Evolutionary conservation across 371 early-diverging fungal genomes (phyloP), one percentile per base, ranked within the genome.

Genomic region (Mucor racemosus): DNA sequence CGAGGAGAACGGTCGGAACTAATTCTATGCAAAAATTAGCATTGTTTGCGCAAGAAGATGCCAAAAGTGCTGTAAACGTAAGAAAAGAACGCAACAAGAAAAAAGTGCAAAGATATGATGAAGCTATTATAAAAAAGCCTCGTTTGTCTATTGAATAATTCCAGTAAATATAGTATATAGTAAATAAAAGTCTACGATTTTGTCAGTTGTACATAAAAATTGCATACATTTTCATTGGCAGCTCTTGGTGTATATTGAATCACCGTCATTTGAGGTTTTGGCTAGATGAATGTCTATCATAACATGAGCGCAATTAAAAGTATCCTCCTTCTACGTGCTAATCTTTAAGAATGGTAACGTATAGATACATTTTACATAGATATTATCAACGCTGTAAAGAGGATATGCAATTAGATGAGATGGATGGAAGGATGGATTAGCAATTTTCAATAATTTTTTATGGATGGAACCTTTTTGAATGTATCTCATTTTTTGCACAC

Each of bases 281-380:
- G 13, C 10, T 9, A 4, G 38, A 34, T 6, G 61, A 35, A 50
- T 62, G 48, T 62, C 35, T 35, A 19, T 21, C 21, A 41, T 60
- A 33, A 34, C 33, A 34, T 11, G 60, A 35, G 34, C 53, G 63
- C 63, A 54, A 39, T 26, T 39, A 34, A 31, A 15, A 26, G 39
- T 14, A 62, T 54, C 63, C 63, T 62, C 63, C 63, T 62, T 62
- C 63, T 62, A 62, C 63, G 63, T 62, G 54, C 63, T 62, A 62
- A 62, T 62, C 63, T 62, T 48, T 62, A 62, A 62, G 63, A 62
- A 62, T 62, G 63, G 63, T 62, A 62, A 53, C 39, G 38, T 35
- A 62, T 54, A 21, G 38, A 53, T 35, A 26, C 33, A 10, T 26
- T 38, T 9, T 40, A 11, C 15, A 3, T 36, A 56, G 19, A n/a